phyloP scores from a whole-genome alignment of 768 basidiomycete genomes.

The Panaeolus papilionaceus region DNA sequence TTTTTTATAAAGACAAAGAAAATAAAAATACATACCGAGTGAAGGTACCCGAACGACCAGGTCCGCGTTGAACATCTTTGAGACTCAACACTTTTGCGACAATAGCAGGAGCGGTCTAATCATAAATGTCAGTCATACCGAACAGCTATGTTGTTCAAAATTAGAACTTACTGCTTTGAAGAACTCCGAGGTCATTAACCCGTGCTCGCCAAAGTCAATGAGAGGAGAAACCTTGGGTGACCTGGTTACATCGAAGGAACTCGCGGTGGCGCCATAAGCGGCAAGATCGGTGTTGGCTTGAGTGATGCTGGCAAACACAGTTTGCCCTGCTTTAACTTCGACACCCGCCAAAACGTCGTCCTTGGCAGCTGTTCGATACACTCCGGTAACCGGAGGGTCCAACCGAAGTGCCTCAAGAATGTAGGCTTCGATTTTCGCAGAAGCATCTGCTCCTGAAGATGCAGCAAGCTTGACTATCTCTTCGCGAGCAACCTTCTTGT shows the following conservation, averaged over 20 bases:
- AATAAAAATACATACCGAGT: conserved; percentile 36
- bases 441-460: conserved; percentile 30
- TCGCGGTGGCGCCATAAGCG: conserved; percentile 31
- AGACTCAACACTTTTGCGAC: conserved; percentile 52
- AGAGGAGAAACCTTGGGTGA: conserved; percentile 33
- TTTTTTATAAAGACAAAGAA: background rate
- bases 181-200: conserved; percentile 43
- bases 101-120: conserved; percentile 50
- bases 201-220: conserved; percentile 21
- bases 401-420: conserved; percentile 53
- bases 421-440: conserved; percentile 44
- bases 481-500: conserved; percentile 38
- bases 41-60: conserved; percentile 45
- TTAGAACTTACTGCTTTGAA: conserved; percentile 41
- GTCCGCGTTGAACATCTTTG: conserved; percentile 44
- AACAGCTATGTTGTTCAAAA: background rate
- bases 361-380: conserved; percentile 44
- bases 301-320: conserved; percentile 41
- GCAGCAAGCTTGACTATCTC: conserved; percentile 46
- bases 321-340: conserved; percentile 36
- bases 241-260: conserved; percentile 30
- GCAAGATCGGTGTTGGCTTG: conserved; percentile 43
- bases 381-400: conserved; percentile 44
- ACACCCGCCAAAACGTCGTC: conserved; percentile 33
- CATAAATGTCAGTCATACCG: conserved; percentile 12